A percentile compares a stretch with the other conserved stretches of the same genome.
These are phyloP conservation scores for Exophiala oligosperma DNA, from an alignment of 2,329 filamentous ascomycete genomes.

Conservation along the genomic window DNA sequence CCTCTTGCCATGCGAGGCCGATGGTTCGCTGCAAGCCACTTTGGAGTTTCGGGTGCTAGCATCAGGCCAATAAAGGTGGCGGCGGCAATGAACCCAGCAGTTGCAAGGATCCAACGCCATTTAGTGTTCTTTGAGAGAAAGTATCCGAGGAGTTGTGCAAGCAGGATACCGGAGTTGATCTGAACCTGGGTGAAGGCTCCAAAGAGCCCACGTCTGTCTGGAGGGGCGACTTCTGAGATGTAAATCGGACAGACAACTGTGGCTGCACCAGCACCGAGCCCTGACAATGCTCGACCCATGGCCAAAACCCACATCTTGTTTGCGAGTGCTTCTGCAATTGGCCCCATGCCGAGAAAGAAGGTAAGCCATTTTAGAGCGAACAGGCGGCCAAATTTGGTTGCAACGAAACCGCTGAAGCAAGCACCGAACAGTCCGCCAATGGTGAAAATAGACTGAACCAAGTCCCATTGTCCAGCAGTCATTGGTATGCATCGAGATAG, in stretches of 20 bases:
- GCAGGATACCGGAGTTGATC: conserved; percentile 85
- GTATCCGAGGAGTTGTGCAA: conserved; percentile 79
- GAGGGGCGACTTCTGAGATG: conserved; percentile 86
- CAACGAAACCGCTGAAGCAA: conserved; percentile 74
- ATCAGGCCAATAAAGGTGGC: conserved; percentile 68
- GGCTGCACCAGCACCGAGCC: conserved; percentile 80
- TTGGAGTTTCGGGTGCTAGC: conserved; percentile 78
- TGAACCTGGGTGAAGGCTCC: conserved; percentile 85
- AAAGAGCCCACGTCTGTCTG: conserved; percentile 73
- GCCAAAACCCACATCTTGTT: conserved; percentile 66
- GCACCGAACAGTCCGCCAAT: conserved; percentile 85
- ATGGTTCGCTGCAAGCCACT: conserved; percentile 74
- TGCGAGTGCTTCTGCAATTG: conserved; percentile 72
- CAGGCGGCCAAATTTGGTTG: conserved; percentile 73
- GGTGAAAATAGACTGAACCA: conserved; percentile 88
- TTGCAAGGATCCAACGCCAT: conserved; percentile 81
- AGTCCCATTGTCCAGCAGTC: conserved; percentile 76
- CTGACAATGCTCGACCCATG: conserved; percentile 75
- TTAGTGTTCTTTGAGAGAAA: conserved; percentile 76
- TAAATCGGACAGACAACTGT: conserved; percentile 94
- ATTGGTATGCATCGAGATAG: conserved; percentile 79
- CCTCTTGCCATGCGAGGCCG: conserved; percentile 61
- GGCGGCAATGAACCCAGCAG: conserved; percentile 67
- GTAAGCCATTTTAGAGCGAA: conserved; percentile 76
- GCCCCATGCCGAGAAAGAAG: conserved; percentile 73